Evolutionary conservation across 129 eudicot species (phyloP).

Genomic region (Artemisia argyi): DNA sequence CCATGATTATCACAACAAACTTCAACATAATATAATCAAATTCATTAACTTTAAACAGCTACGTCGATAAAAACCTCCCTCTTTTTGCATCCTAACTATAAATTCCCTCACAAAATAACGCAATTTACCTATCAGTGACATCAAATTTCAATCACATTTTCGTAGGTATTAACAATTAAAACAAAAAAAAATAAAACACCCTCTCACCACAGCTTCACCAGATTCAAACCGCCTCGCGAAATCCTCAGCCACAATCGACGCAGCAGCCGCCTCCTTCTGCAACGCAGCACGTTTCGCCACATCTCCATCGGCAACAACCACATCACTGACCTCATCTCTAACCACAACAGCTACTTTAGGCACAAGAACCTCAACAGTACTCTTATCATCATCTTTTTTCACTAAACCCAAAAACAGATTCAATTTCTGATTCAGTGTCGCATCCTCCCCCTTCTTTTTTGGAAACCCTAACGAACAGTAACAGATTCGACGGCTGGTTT

Average conservation of each 20-base stretch:
- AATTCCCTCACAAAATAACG: too few species aligned
- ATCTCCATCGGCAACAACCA: slow-evolving; percentile 28
- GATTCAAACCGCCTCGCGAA: slow-evolving; percentile 73
- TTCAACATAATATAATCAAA: too few species aligned
- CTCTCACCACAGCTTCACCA: slow-evolving; percentile 62
- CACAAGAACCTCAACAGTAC: slow-evolving; percentile 69
- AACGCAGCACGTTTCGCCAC: slow-evolving; percentile 69
- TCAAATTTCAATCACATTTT: too few species aligned
- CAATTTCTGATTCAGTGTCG: slow-evolving; percentile 40
- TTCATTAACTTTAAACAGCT: too few species aligned
- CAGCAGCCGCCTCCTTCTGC: slow-evolving; percentile 88
- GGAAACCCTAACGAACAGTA: slow-evolving; percentile 78
- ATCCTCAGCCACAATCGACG: slow-evolving; percentile 83
- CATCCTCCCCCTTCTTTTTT: slow-evolving; percentile 35
- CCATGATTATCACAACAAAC: too few species aligned
- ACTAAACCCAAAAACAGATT: slow-evolving; percentile 60
- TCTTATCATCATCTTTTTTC: slow-evolving; percentile 56
- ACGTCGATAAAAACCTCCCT: too few species aligned
- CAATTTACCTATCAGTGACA: too few species aligned
- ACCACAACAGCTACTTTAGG: slow-evolving; percentile 59
- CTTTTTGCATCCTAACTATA: too few species aligned
- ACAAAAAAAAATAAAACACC: too few species aligned
- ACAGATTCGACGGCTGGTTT: slow-evolving; percentile 70
- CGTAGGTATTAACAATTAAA: too few species aligned
- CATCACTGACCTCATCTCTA: slow-evolving; percentile 12